phyloP scores from a whole-genome alignment of 805 yeast genomes.

The Wickerhamomyces strasburgensis region DNA sequence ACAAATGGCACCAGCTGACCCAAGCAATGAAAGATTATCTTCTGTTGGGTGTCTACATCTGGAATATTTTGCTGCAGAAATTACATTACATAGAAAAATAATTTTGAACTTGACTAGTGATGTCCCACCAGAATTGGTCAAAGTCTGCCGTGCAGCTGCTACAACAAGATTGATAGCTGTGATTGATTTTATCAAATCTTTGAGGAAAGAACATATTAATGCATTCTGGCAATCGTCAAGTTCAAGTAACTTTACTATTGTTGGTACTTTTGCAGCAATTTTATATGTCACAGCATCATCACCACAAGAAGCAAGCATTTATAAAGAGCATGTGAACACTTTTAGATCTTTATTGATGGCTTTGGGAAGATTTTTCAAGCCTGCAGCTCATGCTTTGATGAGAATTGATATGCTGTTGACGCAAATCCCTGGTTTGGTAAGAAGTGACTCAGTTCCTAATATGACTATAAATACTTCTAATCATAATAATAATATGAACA shows the following conservation, averaged over 20 bases:
- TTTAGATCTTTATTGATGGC: constrained; percentile 74
- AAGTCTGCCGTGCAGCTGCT: constrained; percentile 83
- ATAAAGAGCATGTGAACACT: constrained; percentile 63
- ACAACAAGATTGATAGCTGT: constrained; percentile 77
- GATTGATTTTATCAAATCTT: constrained; percentile 43
- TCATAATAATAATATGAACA: background rate
- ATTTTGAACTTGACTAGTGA: constrained; percentile 45
- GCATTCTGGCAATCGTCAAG: constrained; percentile 89
- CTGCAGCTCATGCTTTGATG: constrained; percentile 68
- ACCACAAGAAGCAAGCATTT: constrained; percentile 58
- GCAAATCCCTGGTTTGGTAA: constrained; percentile 60
- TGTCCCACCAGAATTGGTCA: constrained; percentile 47
- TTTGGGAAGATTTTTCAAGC: constrained; percentile 71
- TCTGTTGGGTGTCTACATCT: constrained; percentile 76
- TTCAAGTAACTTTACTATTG: constrained; percentile 69
- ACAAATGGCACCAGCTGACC: constrained; percentile 55
- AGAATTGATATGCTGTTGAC: constrained; percentile 66
- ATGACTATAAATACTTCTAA: background rate
- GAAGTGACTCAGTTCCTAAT: constrained; percentile 7
- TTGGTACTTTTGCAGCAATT: constrained; percentile 85
- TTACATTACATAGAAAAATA: constrained; percentile 77
- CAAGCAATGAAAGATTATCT: constrained; percentile 57
- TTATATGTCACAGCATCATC: constrained; percentile 62
- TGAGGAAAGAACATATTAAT: constrained; percentile 75
- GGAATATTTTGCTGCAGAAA: constrained; percentile 86